Base-by-base conservation (phyloP, 2,329 filamentous ascomycete species). In the Neoscytalidium dimidiatum region DNA sequence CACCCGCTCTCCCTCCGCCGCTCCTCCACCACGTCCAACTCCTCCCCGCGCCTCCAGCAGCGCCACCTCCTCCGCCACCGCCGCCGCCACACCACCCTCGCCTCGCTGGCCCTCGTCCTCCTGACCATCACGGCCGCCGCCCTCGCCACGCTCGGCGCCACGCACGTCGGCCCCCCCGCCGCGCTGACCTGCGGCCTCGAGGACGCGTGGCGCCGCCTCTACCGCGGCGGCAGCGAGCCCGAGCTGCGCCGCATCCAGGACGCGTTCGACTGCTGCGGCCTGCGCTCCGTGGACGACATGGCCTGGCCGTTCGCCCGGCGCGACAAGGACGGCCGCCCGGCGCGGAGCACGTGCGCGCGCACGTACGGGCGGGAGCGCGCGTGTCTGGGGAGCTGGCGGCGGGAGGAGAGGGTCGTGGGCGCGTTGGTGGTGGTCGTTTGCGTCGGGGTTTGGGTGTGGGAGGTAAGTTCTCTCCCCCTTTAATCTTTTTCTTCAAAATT, bases 181-280 rank as follows among this genome's bases (percentile, higher is more conserved):
- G 71, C 67, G 1, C 67, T 78, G 4, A 66, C 75, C 7, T 90
- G 88, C 71, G 75, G 77, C 3, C 74, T 90, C 9, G 77, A 85
- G 3, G 77, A 76, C 1, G 71, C 71, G 35, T 91, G 88, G 88
- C 75, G 78, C 67, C 64, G 61, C 4, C 72, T 89, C 65, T 90
- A 79, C 68, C 72, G 68, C 0, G 68, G 70, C 0, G 83, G 85
- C 61, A 78, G 89, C 57, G 81, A 67, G 1, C 66, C 68, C 2
- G 72, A 79, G 6, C 82, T 91, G 62, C 77, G 81, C 43, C 74
- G 75, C 3, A 86, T 91, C 62, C 88, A 91, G 70, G 86, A 91
- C 70, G 72, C 80, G 0, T 81, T 90, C 23, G 69, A 82, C 19
- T 91, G 89, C 76, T 91, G 89, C 68, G 89, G 89, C 0, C 78